Base-by-base conservation (phyloP, 805 yeast species). In the Yamadazyma sp. region DNA sequence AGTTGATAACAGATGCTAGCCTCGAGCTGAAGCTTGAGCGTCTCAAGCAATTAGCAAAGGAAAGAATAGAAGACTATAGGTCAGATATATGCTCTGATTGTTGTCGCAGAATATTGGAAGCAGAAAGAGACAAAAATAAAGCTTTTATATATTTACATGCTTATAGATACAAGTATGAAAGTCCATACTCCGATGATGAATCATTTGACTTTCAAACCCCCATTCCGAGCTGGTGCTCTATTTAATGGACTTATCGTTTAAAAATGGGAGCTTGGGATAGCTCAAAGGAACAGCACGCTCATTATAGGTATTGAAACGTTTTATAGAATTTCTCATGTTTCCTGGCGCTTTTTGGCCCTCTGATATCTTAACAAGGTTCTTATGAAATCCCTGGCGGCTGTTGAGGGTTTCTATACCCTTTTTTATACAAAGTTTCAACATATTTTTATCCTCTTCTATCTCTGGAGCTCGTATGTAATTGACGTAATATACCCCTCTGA, bases 121-220 rank as follows among this genome's bases (percentile, higher is more conserved):
- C 53, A 9, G 59, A 56, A 28, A 61, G 57, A 9, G 51, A 54
- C 16, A 45, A 50, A 11, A 48, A 57, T 3, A 58, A 57, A 10
- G 28, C 47, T 2, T 38, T 19, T 28, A 59, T 77, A 21, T 76
- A 69, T 63, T 56, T 77, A 37, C 82, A 77, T 57, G 75, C 82
- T 2, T 57, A 48, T 27, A 27, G 44, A 22, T 48, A 49, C 36
- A 34, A 40, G 30, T 46, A 46, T 33, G 59, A 61, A 14, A 42
- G 47, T 3, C n/a, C n/a, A n/a, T n/a, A n/a, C n/a, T n/a, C n/a
- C n/a, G 52, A 44, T 3, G 45, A 41, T 2, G 42, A 18, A 10
- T 23, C 48, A 2, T 59, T 72, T 55, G 46, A 49, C 6, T 78
- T 66, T 44, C 57, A 67, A 38, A 70, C 81, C 0, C 52, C 49